Evolutionary conservation across 768 basidiomycete genomes (phyloP).

Genomic region (Phylloporus rhodoxanthus): DNA sequence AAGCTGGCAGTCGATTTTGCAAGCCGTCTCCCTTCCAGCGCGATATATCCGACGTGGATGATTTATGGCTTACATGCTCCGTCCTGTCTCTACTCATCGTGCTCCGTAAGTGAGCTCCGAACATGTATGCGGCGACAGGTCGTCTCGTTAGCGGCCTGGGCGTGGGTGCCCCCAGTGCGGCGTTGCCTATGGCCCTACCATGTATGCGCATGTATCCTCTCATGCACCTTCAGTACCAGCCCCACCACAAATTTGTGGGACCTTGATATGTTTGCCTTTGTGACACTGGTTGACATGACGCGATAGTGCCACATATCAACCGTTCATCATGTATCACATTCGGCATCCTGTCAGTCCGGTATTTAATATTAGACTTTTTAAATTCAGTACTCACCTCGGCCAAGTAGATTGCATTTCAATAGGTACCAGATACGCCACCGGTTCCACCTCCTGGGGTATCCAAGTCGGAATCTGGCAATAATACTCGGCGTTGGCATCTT

Average conservation of each 20-base stretch:
- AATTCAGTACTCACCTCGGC: background rate
- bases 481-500: constrained; percentile 60
- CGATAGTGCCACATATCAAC: constrained; percentile 44
- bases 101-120: too few species aligned
- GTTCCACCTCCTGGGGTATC: constrained; percentile 54
- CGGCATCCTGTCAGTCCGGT: constrained; percentile 51
- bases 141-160: constrained; percentile 62
- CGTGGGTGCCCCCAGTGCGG: constrained; percentile 62
- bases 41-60: too few species aligned
- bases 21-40: too few species aligned
- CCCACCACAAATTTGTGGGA: constrained; percentile 65
- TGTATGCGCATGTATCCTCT: constrained; percentile 5
- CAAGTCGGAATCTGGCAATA: constrained; percentile 55
- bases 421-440: constrained; percentile 48
- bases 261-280: constrained; percentile 35
- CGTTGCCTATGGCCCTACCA: constrained; percentile 49
- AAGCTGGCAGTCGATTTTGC: too few species aligned
- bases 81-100: too few species aligned
- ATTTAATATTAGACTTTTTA: background rate
- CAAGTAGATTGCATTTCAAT: constrained; percentile 56
- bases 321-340: constrained; percentile 69
- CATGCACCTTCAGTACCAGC: constrained; percentile 44
- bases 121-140: constrained; percentile 61
- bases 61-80: too few species aligned
- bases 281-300: background rate